A percentile compares a stretch with the other conserved stretches of the same genome.
Evolutionary conservation across 768 basidiomycete genomes (phyloP).

Genomic region (Rhodotorula diobovata): DNA sequence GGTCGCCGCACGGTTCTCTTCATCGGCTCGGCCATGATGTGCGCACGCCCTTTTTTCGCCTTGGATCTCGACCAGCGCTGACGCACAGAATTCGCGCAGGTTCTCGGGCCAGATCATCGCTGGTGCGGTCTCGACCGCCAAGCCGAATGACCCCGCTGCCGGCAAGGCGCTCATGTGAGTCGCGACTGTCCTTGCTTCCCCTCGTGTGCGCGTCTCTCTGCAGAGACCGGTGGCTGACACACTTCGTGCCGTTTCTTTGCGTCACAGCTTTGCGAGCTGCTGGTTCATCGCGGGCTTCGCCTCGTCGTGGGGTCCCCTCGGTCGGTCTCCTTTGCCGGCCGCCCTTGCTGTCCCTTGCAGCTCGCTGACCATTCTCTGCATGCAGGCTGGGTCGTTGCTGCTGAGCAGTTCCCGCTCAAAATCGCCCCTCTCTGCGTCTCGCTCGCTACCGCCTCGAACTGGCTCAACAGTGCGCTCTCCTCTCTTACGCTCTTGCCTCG

Average conservation of each 20-base stretch:
- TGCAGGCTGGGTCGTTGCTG: constrained; percentile 20
- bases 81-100: neutral
- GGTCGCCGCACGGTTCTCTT: constrained; percentile 29
- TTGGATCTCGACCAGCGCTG: neutral
- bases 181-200: no score
- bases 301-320: neutral
- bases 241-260: no score
- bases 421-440: constrained; percentile 37
- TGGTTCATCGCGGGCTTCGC: constrained; percentile 37
- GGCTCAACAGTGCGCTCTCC: constrained; percentile 21
- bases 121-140: constrained; percentile 4
- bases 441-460: constrained; percentile 35
- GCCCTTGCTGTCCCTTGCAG: no score
- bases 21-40: constrained; percentile 37
- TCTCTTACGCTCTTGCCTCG: neutral
- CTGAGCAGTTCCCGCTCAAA: constrained; percentile 37
- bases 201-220: no score
- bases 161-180: constrained; percentile 34
- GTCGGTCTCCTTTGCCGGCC: neutral
- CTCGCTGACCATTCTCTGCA: no score
- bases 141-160: constrained; percentile 23
- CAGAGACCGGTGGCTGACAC: no score
- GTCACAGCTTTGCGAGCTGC: constrained; percentile 26
- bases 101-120: neutral
- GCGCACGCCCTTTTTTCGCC: constrained; percentile 29